Evolutionary conservation across 768 basidiomycete species (phyloP).

Genomic region (Boletus vinaceobasis): DNA sequence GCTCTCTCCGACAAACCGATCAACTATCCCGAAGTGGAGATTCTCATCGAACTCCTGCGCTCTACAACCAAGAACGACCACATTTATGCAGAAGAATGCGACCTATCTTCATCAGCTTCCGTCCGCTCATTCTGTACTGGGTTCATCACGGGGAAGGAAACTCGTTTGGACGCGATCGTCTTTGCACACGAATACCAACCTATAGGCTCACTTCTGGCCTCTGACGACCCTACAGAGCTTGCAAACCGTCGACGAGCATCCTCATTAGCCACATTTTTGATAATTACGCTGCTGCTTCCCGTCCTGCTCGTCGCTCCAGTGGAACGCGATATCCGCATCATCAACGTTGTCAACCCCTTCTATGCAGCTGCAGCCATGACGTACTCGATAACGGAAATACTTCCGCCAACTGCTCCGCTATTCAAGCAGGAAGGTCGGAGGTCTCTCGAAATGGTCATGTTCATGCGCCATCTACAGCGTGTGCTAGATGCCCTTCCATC

Average conservation of each 20-base stretch:
- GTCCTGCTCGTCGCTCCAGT: slow-evolving; percentile 74
- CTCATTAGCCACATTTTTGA: slow-evolving; percentile 71
- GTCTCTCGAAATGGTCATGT: slow-evolving; percentile 57
- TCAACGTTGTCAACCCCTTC: slow-evolving; percentile 84
- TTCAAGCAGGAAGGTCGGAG: slow-evolving; percentile 63
- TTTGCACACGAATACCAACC: slow-evolving; percentile 75
- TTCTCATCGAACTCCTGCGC: slow-evolving; percentile 65
- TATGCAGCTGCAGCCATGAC: slow-evolving; percentile 73
- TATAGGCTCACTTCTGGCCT: slow-evolving; percentile 47
- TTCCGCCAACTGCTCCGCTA: slow-evolving; percentile 27
- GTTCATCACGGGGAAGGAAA: slow-evolving; percentile 63
- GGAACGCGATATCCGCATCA: slow-evolving; percentile 89
- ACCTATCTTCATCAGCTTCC: slow-evolving; percentile 61
- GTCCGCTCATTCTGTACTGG: slow-evolving; percentile 66
- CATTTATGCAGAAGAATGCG: slow-evolving; percentile 78
- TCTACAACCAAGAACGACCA: slow-evolving; percentile 68
- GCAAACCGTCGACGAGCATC: slow-evolving; percentile 42
- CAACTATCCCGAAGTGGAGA: slow-evolving; percentile 43
- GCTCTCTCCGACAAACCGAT: slow-evolving; percentile 63
- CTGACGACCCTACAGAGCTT: slow-evolving; percentile 28
- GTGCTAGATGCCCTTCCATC: slow-evolving; percentile 78
- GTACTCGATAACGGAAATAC: slow-evolving; percentile 31
- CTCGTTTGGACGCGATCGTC: slow-evolving; percentile 73
- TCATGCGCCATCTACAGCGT: slow-evolving; percentile 79
- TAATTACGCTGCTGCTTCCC: slow-evolving; percentile 77